Conservation (phyloP, 2,329 filamentous ascomycete species). For the Pseudocercospora crystallina region DNA sequence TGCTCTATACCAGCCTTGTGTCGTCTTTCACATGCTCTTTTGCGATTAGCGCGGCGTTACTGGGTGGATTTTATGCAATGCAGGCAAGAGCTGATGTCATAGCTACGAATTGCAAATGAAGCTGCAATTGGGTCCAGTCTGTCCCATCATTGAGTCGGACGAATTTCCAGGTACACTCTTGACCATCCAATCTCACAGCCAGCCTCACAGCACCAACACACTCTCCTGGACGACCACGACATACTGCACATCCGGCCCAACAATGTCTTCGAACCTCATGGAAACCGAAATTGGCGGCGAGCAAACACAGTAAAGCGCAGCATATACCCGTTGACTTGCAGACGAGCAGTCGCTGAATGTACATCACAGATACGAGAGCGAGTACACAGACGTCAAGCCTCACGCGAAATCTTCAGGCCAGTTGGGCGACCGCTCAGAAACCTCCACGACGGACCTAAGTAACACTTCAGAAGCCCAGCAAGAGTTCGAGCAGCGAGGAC, state of each 20-base stretch:
- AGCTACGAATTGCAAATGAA: slow-evolving; percentile 1
- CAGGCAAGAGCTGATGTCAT: neutral
- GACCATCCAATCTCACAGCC: neutral
- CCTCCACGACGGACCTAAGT: slow-evolving; percentile 35
- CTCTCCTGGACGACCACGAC: too few relatives aligned
- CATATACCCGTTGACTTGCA: neutral
- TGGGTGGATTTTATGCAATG: slow-evolving; percentile 7
- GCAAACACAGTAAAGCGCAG: slow-evolving; percentile 51
- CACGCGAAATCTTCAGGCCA: slow-evolving; percentile 58
- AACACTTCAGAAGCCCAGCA: slow-evolving; percentile 32
- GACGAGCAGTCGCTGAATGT: neutral
- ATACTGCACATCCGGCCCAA: too few relatives aligned
- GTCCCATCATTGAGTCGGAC: neutral
- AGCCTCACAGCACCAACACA: slow-evolving; percentile 1
- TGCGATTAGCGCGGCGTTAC: slow-evolving; percentile 32
- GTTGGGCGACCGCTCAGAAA: slow-evolving; percentile 42
- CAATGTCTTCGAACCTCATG: slow-evolving; percentile 57
- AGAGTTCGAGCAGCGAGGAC: slow-evolving; percentile 38
- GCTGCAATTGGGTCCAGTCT: neutral
- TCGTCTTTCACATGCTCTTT: slow-evolving; percentile 12
- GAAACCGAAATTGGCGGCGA: slow-evolving; percentile 61
- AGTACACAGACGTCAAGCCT: slow-evolving; percentile 50
- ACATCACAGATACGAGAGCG: slow-evolving; percentile 59
- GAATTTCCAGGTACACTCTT: neutral
- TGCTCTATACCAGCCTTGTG: too few relatives aligned